phyloP scores from a whole-genome alignment of 75 land plant species.

The Picea sitchensis region DNA sequence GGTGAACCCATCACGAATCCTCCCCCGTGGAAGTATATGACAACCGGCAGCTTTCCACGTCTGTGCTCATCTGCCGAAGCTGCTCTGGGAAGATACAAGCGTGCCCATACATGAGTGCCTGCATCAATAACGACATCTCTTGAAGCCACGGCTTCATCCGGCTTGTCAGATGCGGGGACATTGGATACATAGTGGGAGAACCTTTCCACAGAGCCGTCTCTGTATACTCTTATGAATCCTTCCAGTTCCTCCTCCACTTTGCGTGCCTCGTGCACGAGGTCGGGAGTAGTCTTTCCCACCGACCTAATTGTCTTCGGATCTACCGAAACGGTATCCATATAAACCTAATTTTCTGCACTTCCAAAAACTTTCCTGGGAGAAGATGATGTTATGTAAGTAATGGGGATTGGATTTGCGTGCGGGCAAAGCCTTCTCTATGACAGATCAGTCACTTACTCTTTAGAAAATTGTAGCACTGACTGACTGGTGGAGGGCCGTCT shows the following conservation, averaged over 20 bases:
- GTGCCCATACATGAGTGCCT: conserved; percentile 39
- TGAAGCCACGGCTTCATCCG: conserved; percentile 18
- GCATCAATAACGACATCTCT: conserved; percentile 25
- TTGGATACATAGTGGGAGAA: conserved; percentile 18
- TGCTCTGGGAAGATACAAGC: conserved; percentile 35
- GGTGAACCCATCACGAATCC: conserved; percentile 54
- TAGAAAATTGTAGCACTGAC: too few relatives aligned
- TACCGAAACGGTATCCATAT: not conserved
- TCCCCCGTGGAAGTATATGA: conserved; percentile 76
- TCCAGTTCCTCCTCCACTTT: conserved; percentile 38
- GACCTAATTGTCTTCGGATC: too few relatives aligned
- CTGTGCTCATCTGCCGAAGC: not conserved
- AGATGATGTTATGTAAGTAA: too few relatives aligned
- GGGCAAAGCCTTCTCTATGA: too few relatives aligned
- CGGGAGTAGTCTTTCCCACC: not conserved
- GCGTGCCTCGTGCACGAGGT: not conserved
- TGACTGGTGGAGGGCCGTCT: too few relatives aligned
- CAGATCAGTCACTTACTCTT: too few relatives aligned
- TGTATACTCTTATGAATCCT: conserved; percentile 42
- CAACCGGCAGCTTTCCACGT: conserved; percentile 45
- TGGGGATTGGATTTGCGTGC: too few relatives aligned
- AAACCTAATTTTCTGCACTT: too few relatives aligned
- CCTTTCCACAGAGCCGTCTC: conserved; percentile 51
- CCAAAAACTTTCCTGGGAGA: too few relatives aligned
- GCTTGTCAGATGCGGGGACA: conserved; percentile 20